Percentiles rank a stretch among this genome's conserved stretches.
Conservation (phyloP, 371 early-diverging fungal genomes). For the Chytridium lagenaria region DNA sequence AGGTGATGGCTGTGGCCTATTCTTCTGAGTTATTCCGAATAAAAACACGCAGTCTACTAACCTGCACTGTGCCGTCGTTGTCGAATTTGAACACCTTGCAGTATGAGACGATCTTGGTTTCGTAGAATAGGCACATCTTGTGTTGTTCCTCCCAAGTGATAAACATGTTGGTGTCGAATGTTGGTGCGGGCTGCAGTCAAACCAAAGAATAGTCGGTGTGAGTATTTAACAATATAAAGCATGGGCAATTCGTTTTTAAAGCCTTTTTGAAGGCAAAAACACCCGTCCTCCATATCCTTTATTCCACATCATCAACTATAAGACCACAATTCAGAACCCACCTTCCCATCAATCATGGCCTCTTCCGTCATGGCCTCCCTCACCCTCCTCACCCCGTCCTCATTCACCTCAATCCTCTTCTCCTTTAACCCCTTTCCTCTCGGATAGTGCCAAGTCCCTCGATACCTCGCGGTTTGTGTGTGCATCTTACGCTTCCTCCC, state of each 20-base stretch:
- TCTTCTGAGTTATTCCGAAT: slow-evolving; percentile 2
- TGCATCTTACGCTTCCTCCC: neutral
- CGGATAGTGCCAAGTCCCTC: slow-evolving; percentile 10
- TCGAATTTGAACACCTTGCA: slow-evolving; percentile 61
- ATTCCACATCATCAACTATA: too few species aligned
- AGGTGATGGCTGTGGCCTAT: slow-evolving; percentile 87
- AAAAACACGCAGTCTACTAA: slow-evolving; percentile 30
- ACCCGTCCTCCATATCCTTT: too few species aligned
- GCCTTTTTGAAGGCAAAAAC: neutral
- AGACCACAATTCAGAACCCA: too few species aligned
- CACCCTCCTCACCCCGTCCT: slow-evolving; percentile 25
- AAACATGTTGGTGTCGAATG: slow-evolving; percentile 18
- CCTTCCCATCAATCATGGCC: slow-evolving; percentile 15
- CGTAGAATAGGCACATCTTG: slow-evolving; percentile 50
- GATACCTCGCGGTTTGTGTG: neutral
- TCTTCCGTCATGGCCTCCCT: slow-evolving; percentile 29
- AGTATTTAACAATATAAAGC: neutral
- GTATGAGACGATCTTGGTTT: slow-evolving; percentile 52
- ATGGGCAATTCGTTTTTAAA: neutral
- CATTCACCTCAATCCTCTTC: slow-evolving; percentile 34
- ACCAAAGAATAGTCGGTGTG: neutral
- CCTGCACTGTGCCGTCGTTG: slow-evolving; percentile 60
- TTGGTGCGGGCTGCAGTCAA: neutral
- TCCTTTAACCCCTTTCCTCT: slow-evolving; percentile 31
- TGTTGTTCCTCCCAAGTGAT: slow-evolving; percentile 43